Evolutionary conservation across 306 rosid genomes (phyloP).

Genomic region (Vicia villosa): DNA sequence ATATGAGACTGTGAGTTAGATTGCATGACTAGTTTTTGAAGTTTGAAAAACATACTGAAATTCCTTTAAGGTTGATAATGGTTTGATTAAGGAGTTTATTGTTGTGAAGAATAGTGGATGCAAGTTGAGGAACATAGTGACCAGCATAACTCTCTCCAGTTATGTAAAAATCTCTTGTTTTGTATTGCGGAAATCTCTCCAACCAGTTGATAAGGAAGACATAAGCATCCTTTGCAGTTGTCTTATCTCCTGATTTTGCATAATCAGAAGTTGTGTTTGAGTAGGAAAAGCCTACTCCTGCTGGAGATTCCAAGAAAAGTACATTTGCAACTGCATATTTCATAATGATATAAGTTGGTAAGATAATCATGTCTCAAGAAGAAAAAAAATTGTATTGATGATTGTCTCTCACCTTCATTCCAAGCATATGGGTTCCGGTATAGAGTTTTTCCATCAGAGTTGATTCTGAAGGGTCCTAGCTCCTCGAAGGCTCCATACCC

Average conservation of each 20-base stretch:
- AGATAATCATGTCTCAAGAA: not conserved
- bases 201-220: constrained; percentile 61
- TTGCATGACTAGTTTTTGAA: not conserved
- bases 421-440: constrained; percentile 47
- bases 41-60: constrained; percentile 42
- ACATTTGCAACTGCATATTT: constrained; percentile 57
- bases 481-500: constrained; percentile 63
- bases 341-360: not conserved
- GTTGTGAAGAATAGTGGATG: constrained; percentile 42
- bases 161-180: constrained; percentile 52
- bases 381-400: not conserved
- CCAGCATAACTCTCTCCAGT: constrained; percentile 75
- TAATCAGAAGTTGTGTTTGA: constrained; percentile 53
- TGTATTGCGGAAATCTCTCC: constrained; percentile 66
- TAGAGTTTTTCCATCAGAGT: constrained; percentile 50
- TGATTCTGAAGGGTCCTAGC: constrained; percentile 66
- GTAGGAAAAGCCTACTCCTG: constrained; percentile 69
- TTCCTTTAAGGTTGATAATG: constrained; percentile 57
- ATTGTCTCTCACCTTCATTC: constrained; percentile 39
- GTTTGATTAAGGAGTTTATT: constrained; percentile 34
- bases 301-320: constrained; percentile 68
- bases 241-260: constrained; percentile 43
- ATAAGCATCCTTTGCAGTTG: constrained; percentile 54
- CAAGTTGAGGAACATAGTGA: constrained; percentile 69
- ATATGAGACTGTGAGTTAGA: not conserved